Base-by-base conservation (phyloP, 179 eudicot genomes). In the Corrigiola litoralis region DNA sequence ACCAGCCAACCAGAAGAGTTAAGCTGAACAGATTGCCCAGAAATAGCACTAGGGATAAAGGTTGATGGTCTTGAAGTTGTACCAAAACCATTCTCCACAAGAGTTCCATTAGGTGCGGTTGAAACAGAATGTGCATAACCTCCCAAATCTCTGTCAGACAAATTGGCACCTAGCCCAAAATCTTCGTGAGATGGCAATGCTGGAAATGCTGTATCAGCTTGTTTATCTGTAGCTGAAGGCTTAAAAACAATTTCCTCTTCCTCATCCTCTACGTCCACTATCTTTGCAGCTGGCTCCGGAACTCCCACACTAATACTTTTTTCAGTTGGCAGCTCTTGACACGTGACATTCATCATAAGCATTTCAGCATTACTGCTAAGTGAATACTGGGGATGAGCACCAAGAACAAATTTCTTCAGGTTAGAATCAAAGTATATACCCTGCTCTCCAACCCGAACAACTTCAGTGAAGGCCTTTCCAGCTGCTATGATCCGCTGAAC, bases 211-310 rank as follows among this genome's bases (percentile, higher is more conserved):
- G 54, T 77, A 73, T 80, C 80, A 13, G 60, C 45, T 42, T 71
- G 80, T 61, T 84, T 86, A 63, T 90, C 94, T 63, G 61, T 69
- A 44, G 65, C 57, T 52, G 79, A 62, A 45, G 99, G 97, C 84
- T 84, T 86, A 66, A 95, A 94, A 49, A 95, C 89, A 82, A 95
- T 95, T 61, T 76, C 99, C 81, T 95, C 99, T 37, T 90, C 98
- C 64, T 87, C 97, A 38, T 94, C 99, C 67, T 87, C 99, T 24
- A 70, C 85, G 58, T 89, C 96, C 28, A 70, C 76, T 34, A 66
- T 33, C 50, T 60, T 80, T 21, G 28, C 40, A 58, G 58, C 63
- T 21, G 81, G 70, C 48, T 74, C 71, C 33, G 57, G 38, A 48
- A 46, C 57, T 47, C 60, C 68, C 28, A 47, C 52, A 52, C 55